These are phyloP conservation scores for Lathyrus sativus DNA, from an alignment of 306 rosid genomes.

Conservation along the genomic window DNA sequence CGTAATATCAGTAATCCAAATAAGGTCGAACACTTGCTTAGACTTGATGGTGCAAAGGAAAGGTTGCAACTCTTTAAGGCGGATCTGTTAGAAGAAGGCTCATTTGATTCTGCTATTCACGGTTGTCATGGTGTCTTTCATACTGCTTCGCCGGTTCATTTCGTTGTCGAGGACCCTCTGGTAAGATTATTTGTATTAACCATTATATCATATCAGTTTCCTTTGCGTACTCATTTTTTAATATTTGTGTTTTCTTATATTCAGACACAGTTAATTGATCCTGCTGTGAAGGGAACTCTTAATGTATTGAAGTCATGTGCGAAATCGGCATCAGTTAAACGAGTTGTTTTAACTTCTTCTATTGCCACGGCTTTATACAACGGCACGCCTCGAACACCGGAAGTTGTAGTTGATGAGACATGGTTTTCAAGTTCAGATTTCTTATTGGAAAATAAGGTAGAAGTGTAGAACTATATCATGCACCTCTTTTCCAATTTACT, in stretches of 20 bases:
- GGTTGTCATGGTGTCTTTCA: conserved; percentile 11
- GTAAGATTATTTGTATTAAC: background rate
- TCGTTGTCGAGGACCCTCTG: background rate
- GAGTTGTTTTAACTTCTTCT: conserved; percentile 49
- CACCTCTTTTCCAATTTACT: background rate
- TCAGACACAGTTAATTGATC: conserved; percentile 45
- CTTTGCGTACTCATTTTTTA: background rate
- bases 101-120: background rate
- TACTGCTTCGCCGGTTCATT: background rate
- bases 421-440: conserved; percentile 45
- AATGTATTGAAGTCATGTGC: conserved; percentile 52
- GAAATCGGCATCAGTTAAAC: conserved; percentile 38
- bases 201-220: background rate
- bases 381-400: conserved; percentile 38
- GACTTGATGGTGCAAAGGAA: conserved; percentile 22
- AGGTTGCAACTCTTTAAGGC: background rate
- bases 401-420: conserved; percentile 43
- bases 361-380: conserved; percentile 5
- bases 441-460: conserved; percentile 22
- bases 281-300: conserved; percentile 52
- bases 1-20: conserved; percentile 32
- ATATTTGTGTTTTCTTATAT: background rate
- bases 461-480: background rate
- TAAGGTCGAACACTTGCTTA: background rate
- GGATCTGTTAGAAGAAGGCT: background rate